Evolutionary conservation across 495 filamentous ascomycete species (phyloP).

Genomic region (Talaromyces liani): DNA sequence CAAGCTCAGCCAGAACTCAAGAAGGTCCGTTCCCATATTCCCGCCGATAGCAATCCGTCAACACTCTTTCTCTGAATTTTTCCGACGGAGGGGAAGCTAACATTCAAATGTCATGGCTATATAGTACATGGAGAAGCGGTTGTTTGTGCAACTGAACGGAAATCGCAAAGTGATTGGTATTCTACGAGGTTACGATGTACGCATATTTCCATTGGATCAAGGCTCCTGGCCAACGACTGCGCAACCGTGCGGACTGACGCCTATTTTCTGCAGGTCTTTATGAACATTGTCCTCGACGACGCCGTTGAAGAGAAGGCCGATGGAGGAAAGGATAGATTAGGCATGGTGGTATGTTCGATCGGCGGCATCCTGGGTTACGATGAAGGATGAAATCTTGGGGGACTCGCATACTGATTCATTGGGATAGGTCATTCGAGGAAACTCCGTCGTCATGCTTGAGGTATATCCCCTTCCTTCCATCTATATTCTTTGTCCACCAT

Average conservation of each 20-base stretch:
- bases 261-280: constrained; percentile 64
- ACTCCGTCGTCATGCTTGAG: constrained; percentile 95
- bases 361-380: neutral
- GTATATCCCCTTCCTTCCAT: constrained; percentile 30
- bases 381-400: neutral
- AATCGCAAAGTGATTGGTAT: constrained; percentile 95
- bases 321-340: constrained; percentile 82
- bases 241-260: neutral
- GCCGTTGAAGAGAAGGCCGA: constrained; percentile 93
- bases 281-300: constrained; percentile 97
- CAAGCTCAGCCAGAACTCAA: constrained; percentile 98
- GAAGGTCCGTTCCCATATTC: constrained; percentile 53
- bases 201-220: constrained; percentile 14
- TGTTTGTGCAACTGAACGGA: constrained; percentile 96
- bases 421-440: constrained; percentile 69
- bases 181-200: constrained; percentile 90
- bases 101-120: constrained; percentile 8
- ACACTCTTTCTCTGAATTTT: neutral
- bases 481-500: neutral
- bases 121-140: constrained; percentile 98
- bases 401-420: neutral
- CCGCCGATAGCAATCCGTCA: neutral
- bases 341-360: constrained; percentile 71
- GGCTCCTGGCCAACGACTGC: neutral
- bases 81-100: constrained; percentile 9